Conservation (phyloP, 1,284 basidiomycete genomes). For the Schizophyllum commune region DNA sequence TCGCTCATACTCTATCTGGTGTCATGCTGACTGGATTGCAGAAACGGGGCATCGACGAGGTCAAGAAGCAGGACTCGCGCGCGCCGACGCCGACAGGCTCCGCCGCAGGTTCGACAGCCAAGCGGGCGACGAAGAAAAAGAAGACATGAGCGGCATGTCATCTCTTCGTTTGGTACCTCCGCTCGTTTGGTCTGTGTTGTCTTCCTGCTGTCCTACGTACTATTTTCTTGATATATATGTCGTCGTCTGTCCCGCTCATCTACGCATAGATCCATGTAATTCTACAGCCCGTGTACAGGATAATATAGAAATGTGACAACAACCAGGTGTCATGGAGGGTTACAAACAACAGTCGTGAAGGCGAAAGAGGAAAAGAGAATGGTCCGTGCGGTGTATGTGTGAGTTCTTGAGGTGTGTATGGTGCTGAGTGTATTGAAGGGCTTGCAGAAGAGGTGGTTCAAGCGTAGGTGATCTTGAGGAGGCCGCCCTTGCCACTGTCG, state of each 20-base stretch:
- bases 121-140: constrained; percentile 13
- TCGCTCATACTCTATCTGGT: background rate
- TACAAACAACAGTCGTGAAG: background rate
- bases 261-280: background rate
- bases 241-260: background rate
- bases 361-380: background rate
- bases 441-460: background rate
- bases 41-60: constrained; percentile 48
- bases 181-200: background rate
- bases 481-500: background rate
- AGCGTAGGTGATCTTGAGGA: background rate
- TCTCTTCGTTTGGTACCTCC: too few relatives aligned
- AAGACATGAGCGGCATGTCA: constrained; percentile 8
- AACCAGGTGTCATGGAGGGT: background rate
- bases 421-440: too few relatives aligned
- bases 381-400: background rate
- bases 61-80: constrained; percentile 34
- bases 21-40: constrained; percentile 12
- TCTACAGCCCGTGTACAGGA: background rate
- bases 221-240: background rate
- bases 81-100: constrained; percentile 27
- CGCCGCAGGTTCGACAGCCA: constrained; percentile 7
- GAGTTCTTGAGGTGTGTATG: background rate
- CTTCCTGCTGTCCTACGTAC: background rate
- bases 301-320: background rate